These are phyloP conservation scores for Fusarium pseudocircinatum DNA, from an alignment of 2,329 filamentous ascomycete species.

Conservation along the genomic window DNA sequence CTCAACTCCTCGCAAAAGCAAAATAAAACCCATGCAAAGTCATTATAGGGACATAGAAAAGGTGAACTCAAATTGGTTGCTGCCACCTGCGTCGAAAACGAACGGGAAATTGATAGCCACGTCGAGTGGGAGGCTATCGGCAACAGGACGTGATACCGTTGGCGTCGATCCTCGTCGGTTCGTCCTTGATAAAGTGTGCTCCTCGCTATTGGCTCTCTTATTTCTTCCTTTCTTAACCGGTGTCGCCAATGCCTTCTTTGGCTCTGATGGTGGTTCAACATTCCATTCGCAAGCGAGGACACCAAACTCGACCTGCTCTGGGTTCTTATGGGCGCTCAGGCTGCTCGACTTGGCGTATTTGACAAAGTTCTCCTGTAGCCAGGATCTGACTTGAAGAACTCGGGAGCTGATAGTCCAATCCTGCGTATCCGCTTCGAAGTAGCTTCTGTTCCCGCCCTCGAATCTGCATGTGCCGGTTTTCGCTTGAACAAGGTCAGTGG, in stretches of 20 bases:
- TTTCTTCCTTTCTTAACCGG: constrained; percentile 42
- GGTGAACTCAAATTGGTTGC: constrained; percentile 40
- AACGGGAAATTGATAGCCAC: constrained; percentile 28
- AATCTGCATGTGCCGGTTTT: constrained; percentile 12
- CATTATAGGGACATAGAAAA: constrained; percentile 32
- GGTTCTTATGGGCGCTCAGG: constrained; percentile 45
- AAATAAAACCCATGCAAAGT: neutral
- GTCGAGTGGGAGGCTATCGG: neutral
- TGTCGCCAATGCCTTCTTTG: constrained; percentile 9
- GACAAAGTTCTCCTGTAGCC: constrained; percentile 52
- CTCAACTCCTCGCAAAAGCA: constrained; percentile 18
- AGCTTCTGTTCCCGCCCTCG: constrained; percentile 38
- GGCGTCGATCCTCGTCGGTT: constrained; percentile 22
- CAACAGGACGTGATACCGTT: neutral
- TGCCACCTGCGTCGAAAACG: constrained; percentile 34
- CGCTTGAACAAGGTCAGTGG: constrained; percentile 25
- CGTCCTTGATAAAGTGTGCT: constrained; percentile 32
- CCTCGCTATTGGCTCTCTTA: constrained; percentile 41
- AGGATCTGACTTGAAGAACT: constrained; percentile 49
- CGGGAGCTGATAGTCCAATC: constrained; percentile 50
- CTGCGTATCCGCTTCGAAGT: constrained; percentile 48
- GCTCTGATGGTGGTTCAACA: constrained; percentile 34
- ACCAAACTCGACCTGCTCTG: constrained; percentile 53
- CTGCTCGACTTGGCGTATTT: constrained; percentile 49
- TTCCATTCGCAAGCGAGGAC: constrained; percentile 55